Evolutionary conservation across 257 asterid species (phyloP).

Genomic region (Misopates orontium): DNA sequence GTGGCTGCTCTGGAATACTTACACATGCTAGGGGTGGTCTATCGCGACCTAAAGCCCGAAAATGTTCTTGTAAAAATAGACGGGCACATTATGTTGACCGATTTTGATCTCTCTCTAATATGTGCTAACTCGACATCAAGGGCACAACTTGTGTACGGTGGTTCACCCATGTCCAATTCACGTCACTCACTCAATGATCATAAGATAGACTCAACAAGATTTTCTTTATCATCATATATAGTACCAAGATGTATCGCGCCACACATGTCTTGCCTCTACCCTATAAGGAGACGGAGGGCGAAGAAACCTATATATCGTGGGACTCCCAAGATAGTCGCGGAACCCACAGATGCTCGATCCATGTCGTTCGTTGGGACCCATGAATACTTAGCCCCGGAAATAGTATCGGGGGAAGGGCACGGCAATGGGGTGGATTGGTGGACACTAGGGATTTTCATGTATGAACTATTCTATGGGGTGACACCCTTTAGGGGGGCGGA

Average conservation of each 20-base stretch:
- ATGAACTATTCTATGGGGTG: slow-evolving; percentile 58
- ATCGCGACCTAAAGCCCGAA: slow-evolving; percentile 80
- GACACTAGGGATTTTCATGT: slow-evolving; percentile 63
- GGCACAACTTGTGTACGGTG: slow-evolving; percentile 46
- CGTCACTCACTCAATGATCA: background rate
- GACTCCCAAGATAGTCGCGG: slow-evolving; percentile 47
- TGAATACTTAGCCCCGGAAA: slow-evolving; percentile 74
- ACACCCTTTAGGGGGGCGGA: slow-evolving; percentile 67
- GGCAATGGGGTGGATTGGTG: slow-evolving; percentile 86
- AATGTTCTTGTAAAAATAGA: slow-evolving; percentile 65
- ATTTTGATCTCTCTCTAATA: slow-evolving; percentile 69
- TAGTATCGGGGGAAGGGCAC: slow-evolving; percentile 73
- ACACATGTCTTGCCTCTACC: slow-evolving; percentile 31
- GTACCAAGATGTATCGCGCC: slow-evolving; percentile 49
- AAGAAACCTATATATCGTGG: slow-evolving; percentile 18
- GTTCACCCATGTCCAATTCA: slow-evolving; percentile 5
- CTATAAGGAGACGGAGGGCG: background rate
- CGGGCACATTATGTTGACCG: slow-evolving; percentile 82
- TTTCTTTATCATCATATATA: slow-evolving; percentile 47
- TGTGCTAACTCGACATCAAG: slow-evolving; percentile 42
- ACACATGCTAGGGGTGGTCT: slow-evolving; percentile 72
- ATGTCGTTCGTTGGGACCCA: slow-evolving; percentile 82
- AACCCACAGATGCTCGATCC: slow-evolving; percentile 67
- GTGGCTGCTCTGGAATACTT: slow-evolving; percentile 78
- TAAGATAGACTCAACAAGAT: slow-evolving; percentile 5